A percentile compares a stretch with the other conserved stretches of the same genome.
phyloP scores from a whole-genome alignment of 73 alveolate species.

The Loxodes magnus region DNA sequence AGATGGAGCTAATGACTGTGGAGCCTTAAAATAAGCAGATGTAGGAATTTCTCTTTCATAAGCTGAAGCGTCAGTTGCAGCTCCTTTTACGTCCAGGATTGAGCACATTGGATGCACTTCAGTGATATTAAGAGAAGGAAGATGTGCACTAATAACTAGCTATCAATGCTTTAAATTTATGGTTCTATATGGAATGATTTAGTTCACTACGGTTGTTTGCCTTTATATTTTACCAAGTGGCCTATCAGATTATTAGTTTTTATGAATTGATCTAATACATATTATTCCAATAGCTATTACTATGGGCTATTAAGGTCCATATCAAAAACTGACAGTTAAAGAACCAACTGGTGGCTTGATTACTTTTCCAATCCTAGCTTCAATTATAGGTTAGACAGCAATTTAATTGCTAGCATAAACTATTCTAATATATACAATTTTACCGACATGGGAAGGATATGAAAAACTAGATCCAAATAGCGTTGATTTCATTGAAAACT shows the following conservation, averaged over 20 bases:
- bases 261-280: constrained; percentile 74
- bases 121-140: constrained; percentile 86
- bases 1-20: constrained; percentile 99
- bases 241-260: constrained; percentile 75
- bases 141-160: constrained; percentile 85
- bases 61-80: constrained; percentile 98
- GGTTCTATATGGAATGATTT: constrained; percentile 89
- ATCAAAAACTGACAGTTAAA: constrained; percentile 58
- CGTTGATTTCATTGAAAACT: not conserved
- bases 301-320: constrained; percentile 89
- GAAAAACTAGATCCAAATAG: too few species aligned
- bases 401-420: not conserved
- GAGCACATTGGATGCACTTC: constrained; percentile 76
- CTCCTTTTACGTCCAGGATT: constrained; percentile 88
- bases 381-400: constrained; percentile 53
- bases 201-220: constrained; percentile 71
- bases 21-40: constrained; percentile 91
- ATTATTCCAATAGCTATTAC: constrained; percentile 78
- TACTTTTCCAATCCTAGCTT: constrained; percentile 71
- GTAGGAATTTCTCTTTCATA: constrained; percentile 80
- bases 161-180: constrained; percentile 91
- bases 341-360: constrained; percentile 83
- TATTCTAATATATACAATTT: not conserved
- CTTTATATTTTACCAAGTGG: constrained; percentile 52
- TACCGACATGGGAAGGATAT: too few species aligned